Conservation (phyloP, 2,329 filamentous ascomycete species). For the Trichoderma arundinaceum region DNA sequence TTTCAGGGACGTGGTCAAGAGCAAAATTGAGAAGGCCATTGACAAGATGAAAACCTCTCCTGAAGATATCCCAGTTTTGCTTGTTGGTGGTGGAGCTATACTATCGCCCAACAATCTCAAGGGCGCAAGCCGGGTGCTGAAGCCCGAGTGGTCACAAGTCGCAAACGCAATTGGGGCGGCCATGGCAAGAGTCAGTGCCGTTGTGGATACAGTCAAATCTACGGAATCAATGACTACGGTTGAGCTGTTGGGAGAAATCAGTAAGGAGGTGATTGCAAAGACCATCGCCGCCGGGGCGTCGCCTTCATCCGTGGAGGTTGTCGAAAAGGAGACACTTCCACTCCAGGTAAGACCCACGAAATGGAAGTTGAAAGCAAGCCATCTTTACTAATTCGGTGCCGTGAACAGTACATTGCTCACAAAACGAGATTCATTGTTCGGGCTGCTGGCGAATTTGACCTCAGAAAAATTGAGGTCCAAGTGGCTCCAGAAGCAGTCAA, state of each 20-base stretch:
- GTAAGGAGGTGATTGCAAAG: slow-evolving; percentile 50
- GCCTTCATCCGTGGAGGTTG: slow-evolving; percentile 52
- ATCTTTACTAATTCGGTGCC: slow-evolving; percentile 8
- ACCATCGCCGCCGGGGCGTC: slow-evolving; percentile 54
- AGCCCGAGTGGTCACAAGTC: slow-evolving; percentile 62
- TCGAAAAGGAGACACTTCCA: slow-evolving; percentile 60
- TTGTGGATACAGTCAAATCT: slow-evolving; percentile 57
- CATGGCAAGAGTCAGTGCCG: slow-evolving; percentile 63
- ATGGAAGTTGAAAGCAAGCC: not conserved
- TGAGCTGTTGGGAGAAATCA: slow-evolving; percentile 48
- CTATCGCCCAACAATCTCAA: slow-evolving; percentile 60
- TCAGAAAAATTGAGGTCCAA: slow-evolving; percentile 34
- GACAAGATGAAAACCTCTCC: slow-evolving; percentile 69
- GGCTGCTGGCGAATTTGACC: slow-evolving; percentile 64
- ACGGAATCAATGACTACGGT: slow-evolving; percentile 50
- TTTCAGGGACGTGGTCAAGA: slow-evolving; percentile 51
- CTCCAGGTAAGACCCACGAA: slow-evolving; percentile 49
- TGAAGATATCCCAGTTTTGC: slow-evolving; percentile 62
- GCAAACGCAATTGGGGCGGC: slow-evolving; percentile 71
- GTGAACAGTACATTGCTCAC: slow-evolving; percentile 54
- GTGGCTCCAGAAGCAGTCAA: slow-evolving; percentile 22
- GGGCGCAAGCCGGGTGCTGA: slow-evolving; percentile 62
- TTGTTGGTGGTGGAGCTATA: slow-evolving; percentile 68
- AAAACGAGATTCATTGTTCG: slow-evolving; percentile 63
- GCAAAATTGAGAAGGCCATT: slow-evolving; percentile 60